A percentile compares a stretch with the other conserved stretches of the same genome.
Conservation (phyloP, 1,139 yeast genomes). For the Hyphopichia burtonii region DNA sequence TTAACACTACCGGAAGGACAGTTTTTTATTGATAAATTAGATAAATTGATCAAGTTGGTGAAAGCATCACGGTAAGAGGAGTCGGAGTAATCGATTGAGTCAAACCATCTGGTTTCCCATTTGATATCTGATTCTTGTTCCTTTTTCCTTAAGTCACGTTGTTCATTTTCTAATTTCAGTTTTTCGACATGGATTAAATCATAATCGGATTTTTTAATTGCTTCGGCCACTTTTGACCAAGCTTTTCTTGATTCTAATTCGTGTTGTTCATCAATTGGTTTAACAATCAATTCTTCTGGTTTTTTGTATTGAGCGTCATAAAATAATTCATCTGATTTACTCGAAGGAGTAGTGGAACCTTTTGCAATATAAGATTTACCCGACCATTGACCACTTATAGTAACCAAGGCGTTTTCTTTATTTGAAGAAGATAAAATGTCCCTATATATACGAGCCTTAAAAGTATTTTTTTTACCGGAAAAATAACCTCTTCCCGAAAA, state of each 20-base stretch:
- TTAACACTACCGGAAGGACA: slow-evolving; percentile 65
- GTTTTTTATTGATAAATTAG: slow-evolving; percentile 58
- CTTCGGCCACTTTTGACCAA: slow-evolving; percentile 87
- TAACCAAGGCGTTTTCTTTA: slow-evolving; percentile 67
- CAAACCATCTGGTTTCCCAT: slow-evolving; percentile 85
- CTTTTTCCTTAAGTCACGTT: slow-evolving; percentile 73
- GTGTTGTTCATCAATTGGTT: slow-evolving; percentile 75
- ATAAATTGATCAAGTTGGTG: slow-evolving; percentile 49
- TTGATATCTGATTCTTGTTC: slow-evolving; percentile 60
- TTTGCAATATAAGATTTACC: slow-evolving; percentile 56
- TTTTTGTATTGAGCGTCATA: slow-evolving; percentile 61
- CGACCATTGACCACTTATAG: slow-evolving; percentile 92
- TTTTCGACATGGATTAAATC: slow-evolving; percentile 74
- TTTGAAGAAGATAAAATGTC: slow-evolving; percentile 46
- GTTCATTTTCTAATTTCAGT: slow-evolving; percentile 74
- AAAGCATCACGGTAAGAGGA: slow-evolving; percentile 41
- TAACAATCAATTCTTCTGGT: slow-evolving; percentile 64
- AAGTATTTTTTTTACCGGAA: slow-evolving; percentile 91
- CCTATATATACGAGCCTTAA: slow-evolving; percentile 76
- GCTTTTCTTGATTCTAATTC: slow-evolving; percentile 78
- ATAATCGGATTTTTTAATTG: slow-evolving; percentile 71
- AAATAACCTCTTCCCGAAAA: slow-evolving; percentile 93
- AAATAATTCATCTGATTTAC: slow-evolving; percentile 51
- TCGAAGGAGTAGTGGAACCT: slow-evolving; percentile 39
- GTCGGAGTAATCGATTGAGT: slow-evolving; percentile 46